phyloP scores from a whole-genome alignment of 2,329 filamentous ascomycete species.

The Aspergillus sp. region DNA sequence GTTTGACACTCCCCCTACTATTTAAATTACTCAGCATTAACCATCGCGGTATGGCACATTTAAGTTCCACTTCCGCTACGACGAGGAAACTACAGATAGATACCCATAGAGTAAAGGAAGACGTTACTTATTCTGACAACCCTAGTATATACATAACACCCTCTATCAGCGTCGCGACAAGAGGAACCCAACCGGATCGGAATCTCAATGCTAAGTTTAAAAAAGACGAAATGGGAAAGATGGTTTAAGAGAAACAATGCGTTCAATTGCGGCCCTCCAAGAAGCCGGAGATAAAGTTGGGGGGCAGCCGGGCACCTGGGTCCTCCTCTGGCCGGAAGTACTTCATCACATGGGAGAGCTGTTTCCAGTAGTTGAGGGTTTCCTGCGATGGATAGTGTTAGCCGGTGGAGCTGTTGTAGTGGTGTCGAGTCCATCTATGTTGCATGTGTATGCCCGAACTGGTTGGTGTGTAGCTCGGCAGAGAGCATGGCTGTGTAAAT shows the following conservation, averaged over 20 bases:
- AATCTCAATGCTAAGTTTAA: constrained; percentile 23
- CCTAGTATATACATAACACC: constrained; percentile 38
- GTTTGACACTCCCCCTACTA: too few relatives aligned
- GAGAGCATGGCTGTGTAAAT: neutral
- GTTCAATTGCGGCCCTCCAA: constrained; percentile 71
- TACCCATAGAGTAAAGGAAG: constrained; percentile 11
- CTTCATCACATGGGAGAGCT: constrained; percentile 90
- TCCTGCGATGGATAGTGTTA: constrained; percentile 58
- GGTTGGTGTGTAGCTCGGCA: neutral
- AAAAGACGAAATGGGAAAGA: constrained; percentile 13
- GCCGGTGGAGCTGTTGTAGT: neutral
- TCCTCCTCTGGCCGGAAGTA: constrained; percentile 92
- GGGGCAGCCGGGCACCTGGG: constrained; percentile 72
- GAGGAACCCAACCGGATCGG: constrained; percentile 11
- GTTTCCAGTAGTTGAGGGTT: constrained; percentile 99
- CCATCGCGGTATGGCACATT: neutral
- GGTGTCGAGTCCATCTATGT: neutral
- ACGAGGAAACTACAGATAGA: neutral
- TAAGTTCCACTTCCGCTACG: neutral
- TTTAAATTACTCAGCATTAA: neutral
- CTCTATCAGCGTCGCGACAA: constrained; percentile 23
- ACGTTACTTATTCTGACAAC: constrained; percentile 31
- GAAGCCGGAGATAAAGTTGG: constrained; percentile 91
- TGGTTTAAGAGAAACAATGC: constrained; percentile 17
- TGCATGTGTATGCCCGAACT: neutral